Conservation (phyloP, 345 rosid genomes). For the Citrus trifoliata region DNA sequence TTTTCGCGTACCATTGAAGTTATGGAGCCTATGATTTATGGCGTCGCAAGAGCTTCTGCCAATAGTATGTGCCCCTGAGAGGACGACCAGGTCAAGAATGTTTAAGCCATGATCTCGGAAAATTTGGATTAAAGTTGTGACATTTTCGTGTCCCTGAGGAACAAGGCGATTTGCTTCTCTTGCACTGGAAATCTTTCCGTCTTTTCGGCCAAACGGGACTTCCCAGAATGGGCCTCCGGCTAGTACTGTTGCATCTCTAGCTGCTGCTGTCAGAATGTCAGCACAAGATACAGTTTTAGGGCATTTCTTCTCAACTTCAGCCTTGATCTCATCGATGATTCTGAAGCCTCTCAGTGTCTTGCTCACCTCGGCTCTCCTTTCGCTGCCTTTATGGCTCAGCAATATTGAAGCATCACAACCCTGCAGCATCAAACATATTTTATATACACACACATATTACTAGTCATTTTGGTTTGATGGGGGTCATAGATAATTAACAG, state of each 20-base stretch:
- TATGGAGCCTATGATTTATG: constrained; percentile 21
- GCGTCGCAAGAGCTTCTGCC: constrained; percentile 33
- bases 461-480: too few species aligned
- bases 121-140: constrained; percentile 12
- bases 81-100: constrained; percentile 29
- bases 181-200: constrained; percentile 27
- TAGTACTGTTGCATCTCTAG: constrained; percentile 37
- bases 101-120: constrained; percentile 21
- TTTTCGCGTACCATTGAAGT: constrained; percentile 12
- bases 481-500: too few species aligned
- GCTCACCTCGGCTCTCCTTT: constrained; percentile 27
- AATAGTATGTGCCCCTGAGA: constrained; percentile 37
- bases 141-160: constrained; percentile 28
- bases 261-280: constrained; percentile 38
- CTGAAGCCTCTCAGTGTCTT: constrained; percentile 25
- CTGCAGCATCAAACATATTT: not conserved
- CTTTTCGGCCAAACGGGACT: constrained; percentile 37
- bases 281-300: constrained; percentile 38
- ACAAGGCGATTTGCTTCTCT: constrained; percentile 18
- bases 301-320: constrained; percentile 26
- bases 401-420: constrained; percentile 41
- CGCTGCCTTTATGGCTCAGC: constrained; percentile 28
- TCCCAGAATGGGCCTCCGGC: constrained; percentile 34
- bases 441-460: too few species aligned
- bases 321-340: constrained; percentile 33